A percentile compares a stretch with the other conserved stretches of the same genome.
These are phyloP conservation scores for Pelargonium australe DNA, from an alignment of 441 rosid species.

Conservation along the genomic window DNA sequence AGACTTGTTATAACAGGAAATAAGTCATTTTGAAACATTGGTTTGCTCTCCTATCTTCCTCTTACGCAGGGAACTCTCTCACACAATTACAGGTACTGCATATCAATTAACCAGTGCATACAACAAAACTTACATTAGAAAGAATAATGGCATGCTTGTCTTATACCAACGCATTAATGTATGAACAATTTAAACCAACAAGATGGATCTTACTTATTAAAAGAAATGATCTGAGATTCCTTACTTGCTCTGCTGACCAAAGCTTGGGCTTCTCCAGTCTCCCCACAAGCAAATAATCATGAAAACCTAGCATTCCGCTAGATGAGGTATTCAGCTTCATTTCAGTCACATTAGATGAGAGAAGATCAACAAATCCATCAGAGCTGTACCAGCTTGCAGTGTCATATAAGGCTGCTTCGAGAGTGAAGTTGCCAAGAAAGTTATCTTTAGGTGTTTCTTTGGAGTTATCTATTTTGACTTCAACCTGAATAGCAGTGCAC, in stretches of 20 bases:
- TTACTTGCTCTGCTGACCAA: slow-evolving; percentile 95
- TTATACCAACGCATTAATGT: background rate
- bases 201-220: background rate
- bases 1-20: background rate
- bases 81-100: background rate
- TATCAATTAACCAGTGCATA: background rate
- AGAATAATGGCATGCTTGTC: background rate
- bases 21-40: background rate
- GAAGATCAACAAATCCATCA: slow-evolving; percentile 38
- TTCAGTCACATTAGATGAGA: slow-evolving; percentile 57
- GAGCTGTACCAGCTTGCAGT: slow-evolving; percentile 54
- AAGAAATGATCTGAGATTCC: slow-evolving; percentile 26
- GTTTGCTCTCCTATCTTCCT: background rate
- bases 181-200: background rate
- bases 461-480: slow-evolving; percentile 71
- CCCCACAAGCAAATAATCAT: slow-evolving; percentile 69
- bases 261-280: slow-evolving; percentile 76
- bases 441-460: slow-evolving; percentile 45
- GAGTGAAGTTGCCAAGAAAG: slow-evolving; percentile 44
- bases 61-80: background rate
- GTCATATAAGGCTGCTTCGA: slow-evolving; percentile 81
- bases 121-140: background rate
- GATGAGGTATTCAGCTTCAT: slow-evolving; percentile 44
- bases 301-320: slow-evolving; percentile 48
- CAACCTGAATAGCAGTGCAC: slow-evolving; percentile 48